A percentile compares a stretch with the other conserved stretches of the same genome.
Conservation (phyloP, 176 grass and related monocot genomes). For the Phyllostachys edulis region DNA sequence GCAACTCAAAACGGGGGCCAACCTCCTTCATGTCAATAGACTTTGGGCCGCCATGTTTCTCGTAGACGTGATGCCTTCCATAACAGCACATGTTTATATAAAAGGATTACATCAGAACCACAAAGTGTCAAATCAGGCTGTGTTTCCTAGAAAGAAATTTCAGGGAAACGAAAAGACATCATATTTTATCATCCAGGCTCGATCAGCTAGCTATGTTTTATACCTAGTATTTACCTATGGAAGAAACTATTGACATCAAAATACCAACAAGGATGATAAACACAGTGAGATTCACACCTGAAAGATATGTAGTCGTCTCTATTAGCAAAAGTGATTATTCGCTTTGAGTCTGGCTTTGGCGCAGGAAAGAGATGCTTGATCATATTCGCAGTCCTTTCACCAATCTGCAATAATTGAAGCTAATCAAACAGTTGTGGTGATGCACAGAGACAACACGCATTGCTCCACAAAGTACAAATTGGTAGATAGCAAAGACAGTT, state of each 20-base stretch:
- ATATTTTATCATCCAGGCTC: neutral
- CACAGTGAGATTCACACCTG: slow-evolving; percentile 50
- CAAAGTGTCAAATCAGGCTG: neutral
- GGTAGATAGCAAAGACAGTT: neutral
- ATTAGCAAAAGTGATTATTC: slow-evolving; percentile 39
- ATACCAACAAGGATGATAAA: neutral
- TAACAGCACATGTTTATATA: neutral
- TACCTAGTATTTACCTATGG: neutral
- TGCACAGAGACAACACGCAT: neutral
- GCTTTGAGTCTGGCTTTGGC: no score
- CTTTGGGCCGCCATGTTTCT: slow-evolving; percentile 72
- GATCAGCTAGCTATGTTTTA: neutral
- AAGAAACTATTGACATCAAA: neutral
- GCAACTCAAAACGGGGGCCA: slow-evolving; percentile 74
- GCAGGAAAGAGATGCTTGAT: slow-evolving; percentile 90
- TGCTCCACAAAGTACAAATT: neutral
- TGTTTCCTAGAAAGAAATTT: neutral
- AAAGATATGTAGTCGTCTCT: slow-evolving; percentile 80
- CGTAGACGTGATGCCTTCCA: slow-evolving; percentile 78
- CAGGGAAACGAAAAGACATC: neutral
- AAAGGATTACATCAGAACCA: neutral
- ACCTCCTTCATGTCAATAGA: slow-evolving; percentile 79
- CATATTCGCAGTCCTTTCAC: slow-evolving; percentile 81
- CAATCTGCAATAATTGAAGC: slow-evolving; percentile 53
- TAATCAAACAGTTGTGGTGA: neutral